Percentiles rank a stretch among this genome's conserved stretches.
Evolutionary conservation across 1,139 yeast genomes (phyloP).

Genomic region (Suhomyces bolitotheri): DNA sequence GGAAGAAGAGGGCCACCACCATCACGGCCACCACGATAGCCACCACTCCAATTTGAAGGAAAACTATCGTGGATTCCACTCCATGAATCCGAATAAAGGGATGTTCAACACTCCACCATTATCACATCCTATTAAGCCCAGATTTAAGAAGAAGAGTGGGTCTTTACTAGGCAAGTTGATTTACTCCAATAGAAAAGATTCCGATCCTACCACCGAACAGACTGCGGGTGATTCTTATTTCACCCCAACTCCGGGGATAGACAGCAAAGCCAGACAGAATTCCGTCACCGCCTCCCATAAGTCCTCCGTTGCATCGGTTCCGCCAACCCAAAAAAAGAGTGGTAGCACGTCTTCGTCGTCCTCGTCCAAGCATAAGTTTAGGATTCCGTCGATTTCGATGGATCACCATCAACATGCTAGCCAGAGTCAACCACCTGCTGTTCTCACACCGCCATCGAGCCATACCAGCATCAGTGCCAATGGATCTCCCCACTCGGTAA

Average conservation of each 20-base stretch:
- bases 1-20: constrained; percentile 2
- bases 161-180: constrained; percentile 51
- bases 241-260: constrained; percentile 1
- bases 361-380: constrained; percentile 35
- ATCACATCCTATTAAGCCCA: constrained; percentile 52
- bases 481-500: constrained; percentile 4
- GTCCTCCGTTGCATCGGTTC: constrained; percentile 13
- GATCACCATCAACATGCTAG: constrained; percentile 23
- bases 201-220: constrained; percentile 18
- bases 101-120: constrained; percentile 47
- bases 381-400: constrained; percentile 38
- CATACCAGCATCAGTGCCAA: constrained; percentile 1
- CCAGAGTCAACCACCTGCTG: constrained; percentile 5
- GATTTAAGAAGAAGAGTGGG: constrained; percentile 44
- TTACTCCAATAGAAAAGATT: constrained; percentile 43
- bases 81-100: constrained; percentile 28
- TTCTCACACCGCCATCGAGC: constrained; percentile 9
- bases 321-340: constrained; percentile 19
- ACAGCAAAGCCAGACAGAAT: constrained; percentile 14
- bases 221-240: constrained; percentile 5
- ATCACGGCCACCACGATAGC: background rate
- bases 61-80: constrained; percentile 49
- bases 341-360: constrained; percentile 21
- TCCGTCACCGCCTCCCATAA: constrained; percentile 13
- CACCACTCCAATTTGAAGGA: constrained; percentile 21